A percentile compares a stretch with the other conserved stretches of the same genome.
Evolutionary conservation across 2,329 filamentous ascomycete genomes (phyloP).

Genomic region (Ceratocystis lukuohia): DNA sequence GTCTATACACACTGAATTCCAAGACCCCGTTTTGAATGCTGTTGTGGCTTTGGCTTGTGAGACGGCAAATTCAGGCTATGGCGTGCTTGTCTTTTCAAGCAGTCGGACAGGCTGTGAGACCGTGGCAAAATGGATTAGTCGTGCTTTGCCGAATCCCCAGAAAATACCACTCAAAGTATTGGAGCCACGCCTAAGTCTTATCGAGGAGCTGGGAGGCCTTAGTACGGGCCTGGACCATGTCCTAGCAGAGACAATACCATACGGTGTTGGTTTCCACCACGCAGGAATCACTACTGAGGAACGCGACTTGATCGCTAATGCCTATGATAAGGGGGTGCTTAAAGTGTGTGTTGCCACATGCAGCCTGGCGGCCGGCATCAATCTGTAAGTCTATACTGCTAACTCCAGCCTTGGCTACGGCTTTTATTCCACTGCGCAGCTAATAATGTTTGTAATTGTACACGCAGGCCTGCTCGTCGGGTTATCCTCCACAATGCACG

Average conservation of each 20-base stretch:
- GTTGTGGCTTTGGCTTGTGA: conserved; percentile 58
- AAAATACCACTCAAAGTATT: conserved; percentile 36
- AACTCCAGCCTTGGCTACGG: neutral
- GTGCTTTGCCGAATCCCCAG: conserved; percentile 43
- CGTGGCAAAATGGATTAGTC: conserved; percentile 53
- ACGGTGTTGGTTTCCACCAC: conserved; percentile 64
- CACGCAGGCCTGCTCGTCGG: conserved; percentile 43
- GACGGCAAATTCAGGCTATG: conserved; percentile 54
- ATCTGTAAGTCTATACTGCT: conserved; percentile 34
- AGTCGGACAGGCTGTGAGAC: conserved; percentile 55
- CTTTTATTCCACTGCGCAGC: neutral
- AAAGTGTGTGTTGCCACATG: conserved; percentile 65
- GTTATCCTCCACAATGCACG: conserved; percentile 63
- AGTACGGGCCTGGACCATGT: conserved; percentile 51
- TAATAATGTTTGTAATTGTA: neutral
- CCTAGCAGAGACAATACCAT: conserved; percentile 49
- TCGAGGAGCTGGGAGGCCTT: conserved; percentile 53
- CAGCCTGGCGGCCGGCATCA: conserved; percentile 71
- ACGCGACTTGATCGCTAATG: conserved; percentile 54
- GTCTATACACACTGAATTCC: conserved; percentile 48
- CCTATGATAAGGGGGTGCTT: conserved; percentile 54
- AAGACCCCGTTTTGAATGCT: conserved; percentile 52
- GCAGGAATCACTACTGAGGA: conserved; percentile 63
- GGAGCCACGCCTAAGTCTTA: conserved; percentile 47
- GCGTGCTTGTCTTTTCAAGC: conserved; percentile 59